Evolutionary conservation across 768 basidiomycete genomes (phyloP).

Genomic region (Naematelia encephala): DNA sequence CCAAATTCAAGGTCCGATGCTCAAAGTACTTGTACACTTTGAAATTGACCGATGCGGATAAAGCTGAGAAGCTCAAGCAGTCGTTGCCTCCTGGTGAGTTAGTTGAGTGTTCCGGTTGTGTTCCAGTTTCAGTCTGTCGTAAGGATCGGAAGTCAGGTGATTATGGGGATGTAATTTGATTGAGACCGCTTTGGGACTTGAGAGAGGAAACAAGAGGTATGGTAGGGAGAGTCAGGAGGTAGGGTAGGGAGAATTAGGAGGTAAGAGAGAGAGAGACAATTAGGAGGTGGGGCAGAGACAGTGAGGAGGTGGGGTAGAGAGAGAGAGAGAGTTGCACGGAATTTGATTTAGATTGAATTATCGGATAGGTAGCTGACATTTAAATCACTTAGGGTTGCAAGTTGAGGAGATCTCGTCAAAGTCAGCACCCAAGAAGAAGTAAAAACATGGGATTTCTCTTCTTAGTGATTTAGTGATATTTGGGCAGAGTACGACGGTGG

Average conservation of each 20-base stretch:
- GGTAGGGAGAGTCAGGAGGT: no score
- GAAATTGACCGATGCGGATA: constrained; percentile 89
- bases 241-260: no score
- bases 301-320: no score
- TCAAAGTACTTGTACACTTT: constrained; percentile 85
- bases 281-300: no score
- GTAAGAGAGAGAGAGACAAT: no score
- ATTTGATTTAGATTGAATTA: not conserved
- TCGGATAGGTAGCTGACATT: not conserved
- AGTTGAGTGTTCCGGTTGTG: not conserved
- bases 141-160: not conserved
- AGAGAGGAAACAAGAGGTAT: no score
- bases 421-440: constrained; percentile 50
- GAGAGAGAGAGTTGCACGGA: no score
- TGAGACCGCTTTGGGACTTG: not conserved
- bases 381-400: constrained; percentile 38
- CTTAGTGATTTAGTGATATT: not conserved
- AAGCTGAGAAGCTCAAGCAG: constrained; percentile 96
- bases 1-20: constrained; percentile 99
- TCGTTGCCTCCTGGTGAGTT: constrained; percentile 86
- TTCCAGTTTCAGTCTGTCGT: not conserved
- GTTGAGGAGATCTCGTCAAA: constrained; percentile 47
- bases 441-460: no score
- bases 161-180: not conserved
- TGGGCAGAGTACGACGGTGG: constrained; percentile 1